Evolutionary conservation across 2,329 filamentous ascomycete genomes (phyloP).

Genomic region (Penicillium sp.): DNA sequence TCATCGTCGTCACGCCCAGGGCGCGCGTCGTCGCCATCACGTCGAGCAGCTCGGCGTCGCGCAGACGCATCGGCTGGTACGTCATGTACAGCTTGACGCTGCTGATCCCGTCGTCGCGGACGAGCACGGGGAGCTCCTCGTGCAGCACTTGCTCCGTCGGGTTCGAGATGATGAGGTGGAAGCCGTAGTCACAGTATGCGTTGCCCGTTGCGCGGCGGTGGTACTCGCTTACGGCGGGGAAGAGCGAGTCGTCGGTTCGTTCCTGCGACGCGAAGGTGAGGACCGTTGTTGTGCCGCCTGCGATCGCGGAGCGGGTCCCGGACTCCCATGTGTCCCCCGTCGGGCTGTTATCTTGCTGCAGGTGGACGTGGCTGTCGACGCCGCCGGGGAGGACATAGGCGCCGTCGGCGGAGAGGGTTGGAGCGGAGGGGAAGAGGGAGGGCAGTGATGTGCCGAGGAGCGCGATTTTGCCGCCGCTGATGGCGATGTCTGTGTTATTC

Average conservation of each 20-base stretch:
- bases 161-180: constrained; percentile 50
- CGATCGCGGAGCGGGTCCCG: constrained; percentile 60
- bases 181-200: constrained; percentile 62
- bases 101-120: constrained; percentile 43
- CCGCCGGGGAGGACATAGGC: constrained; percentile 45
- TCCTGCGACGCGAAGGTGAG: constrained; percentile 62
- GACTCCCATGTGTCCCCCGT: constrained; percentile 54
- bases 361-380: constrained; percentile 56
- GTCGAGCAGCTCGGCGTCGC: constrained; percentile 48
- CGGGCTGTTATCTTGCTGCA: constrained; percentile 46
- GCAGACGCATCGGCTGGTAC: constrained; percentile 48
- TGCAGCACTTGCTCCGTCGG: constrained; percentile 24
- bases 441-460: constrained; percentile 49
- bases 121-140: constrained; percentile 45
- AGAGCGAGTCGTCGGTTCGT: constrained; percentile 51
- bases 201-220: constrained; percentile 51
- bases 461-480: constrained; percentile 52
- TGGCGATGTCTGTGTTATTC: constrained; percentile 53
- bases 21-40: constrained; percentile 47
- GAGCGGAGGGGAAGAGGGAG: constrained; percentile 21
- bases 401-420: constrained; percentile 21
- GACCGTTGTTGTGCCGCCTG: constrained; percentile 56
- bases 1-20: constrained; percentile 53
- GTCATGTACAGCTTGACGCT: constrained; percentile 56
- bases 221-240: constrained; percentile 54